These are phyloP conservation scores for Cadophora sp. DNA, from an alignment of 2,329 filamentous ascomycete genomes.

Conservation along the genomic window DNA sequence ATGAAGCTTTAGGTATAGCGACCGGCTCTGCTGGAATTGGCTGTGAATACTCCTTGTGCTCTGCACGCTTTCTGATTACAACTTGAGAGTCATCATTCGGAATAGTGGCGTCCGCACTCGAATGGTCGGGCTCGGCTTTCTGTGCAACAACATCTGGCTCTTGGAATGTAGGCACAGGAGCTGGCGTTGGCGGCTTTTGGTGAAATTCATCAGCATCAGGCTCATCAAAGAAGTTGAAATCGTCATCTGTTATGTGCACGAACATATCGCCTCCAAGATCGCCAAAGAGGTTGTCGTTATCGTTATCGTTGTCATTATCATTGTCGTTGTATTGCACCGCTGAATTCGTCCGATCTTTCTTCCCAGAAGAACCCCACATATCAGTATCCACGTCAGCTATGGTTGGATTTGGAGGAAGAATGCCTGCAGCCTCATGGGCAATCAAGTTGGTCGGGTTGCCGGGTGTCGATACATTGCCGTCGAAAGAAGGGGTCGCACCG, in stretches of 20 bases:
- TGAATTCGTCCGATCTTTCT: conserved; percentile 36
- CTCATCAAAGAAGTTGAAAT: conserved; percentile 85
- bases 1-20: neutral
- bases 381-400: conserved; percentile 37
- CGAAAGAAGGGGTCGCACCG: conserved; percentile 62
- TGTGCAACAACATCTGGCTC: conserved; percentile 9
- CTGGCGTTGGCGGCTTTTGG: conserved; percentile 30
- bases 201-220: conserved; percentile 47
- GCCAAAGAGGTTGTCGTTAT: conserved; percentile 61
- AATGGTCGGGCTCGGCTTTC: neutral
- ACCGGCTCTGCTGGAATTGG: neutral
- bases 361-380: conserved; percentile 39
- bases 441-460: conserved; percentile 49
- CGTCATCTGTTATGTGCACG: conserved; percentile 76
- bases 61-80: neutral
- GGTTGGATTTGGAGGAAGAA: conserved; percentile 28
- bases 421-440: conserved; percentile 50
- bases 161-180: conserved; percentile 10
- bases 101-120: neutral
- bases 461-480: conserved; percentile 63
- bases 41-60: neutral
- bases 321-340: conserved; percentile 39
- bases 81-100: neutral
- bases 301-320: conserved; percentile 42
- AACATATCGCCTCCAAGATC: conserved; percentile 75